A percentile compares a stretch with the other conserved stretches of the same genome.
These are phyloP conservation scores for Papiliotrema nemorosa DNA, from an alignment of 1,284 basidiomycete genomes.

Conservation along the genomic window DNA sequence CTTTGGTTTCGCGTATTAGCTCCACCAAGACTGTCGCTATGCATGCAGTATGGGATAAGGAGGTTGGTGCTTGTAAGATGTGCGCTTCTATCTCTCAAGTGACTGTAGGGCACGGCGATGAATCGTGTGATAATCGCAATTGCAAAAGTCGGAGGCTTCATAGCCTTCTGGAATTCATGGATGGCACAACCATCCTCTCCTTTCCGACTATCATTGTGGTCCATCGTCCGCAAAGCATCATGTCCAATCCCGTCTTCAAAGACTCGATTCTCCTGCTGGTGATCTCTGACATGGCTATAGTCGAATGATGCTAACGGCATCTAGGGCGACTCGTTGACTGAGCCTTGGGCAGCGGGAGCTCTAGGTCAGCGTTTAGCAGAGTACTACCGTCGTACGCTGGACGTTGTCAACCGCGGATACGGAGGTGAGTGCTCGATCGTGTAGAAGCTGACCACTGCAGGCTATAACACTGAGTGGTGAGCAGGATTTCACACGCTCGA, in stretches of 20 bases:
- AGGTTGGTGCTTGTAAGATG: too few species aligned
- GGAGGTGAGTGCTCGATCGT: constrained; percentile 28
- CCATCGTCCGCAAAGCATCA: constrained; percentile 10
- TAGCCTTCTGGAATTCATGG: too few species aligned
- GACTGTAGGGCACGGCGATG: too few species aligned
- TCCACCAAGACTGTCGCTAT: too few species aligned
- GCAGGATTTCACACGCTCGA: background rate
- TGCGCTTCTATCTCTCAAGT: too few species aligned
- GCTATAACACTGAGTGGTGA: constrained; percentile 75
- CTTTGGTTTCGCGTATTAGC: too few species aligned
- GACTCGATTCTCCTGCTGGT: constrained; percentile 46
- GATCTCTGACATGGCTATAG: background rate
- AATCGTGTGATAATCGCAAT: too few species aligned
- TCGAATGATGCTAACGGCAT: background rate
- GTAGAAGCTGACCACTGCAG: constrained; percentile 32
- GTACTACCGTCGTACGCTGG: constrained; percentile 70
- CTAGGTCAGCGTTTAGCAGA: constrained; percentile 47
- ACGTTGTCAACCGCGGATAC: constrained; percentile 74
- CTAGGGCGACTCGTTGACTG: constrained; percentile 49
- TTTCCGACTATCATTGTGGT: background rate
- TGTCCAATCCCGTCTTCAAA: constrained; percentile 36
- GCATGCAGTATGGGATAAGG: too few species aligned
- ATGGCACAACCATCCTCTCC: background rate
- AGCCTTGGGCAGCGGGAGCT: constrained; percentile 40
- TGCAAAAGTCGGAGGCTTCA: too few species aligned